phyloP scores from a whole-genome alignment of 495 filamentous ascomycete species.

The Aspergillus sparsus region DNA sequence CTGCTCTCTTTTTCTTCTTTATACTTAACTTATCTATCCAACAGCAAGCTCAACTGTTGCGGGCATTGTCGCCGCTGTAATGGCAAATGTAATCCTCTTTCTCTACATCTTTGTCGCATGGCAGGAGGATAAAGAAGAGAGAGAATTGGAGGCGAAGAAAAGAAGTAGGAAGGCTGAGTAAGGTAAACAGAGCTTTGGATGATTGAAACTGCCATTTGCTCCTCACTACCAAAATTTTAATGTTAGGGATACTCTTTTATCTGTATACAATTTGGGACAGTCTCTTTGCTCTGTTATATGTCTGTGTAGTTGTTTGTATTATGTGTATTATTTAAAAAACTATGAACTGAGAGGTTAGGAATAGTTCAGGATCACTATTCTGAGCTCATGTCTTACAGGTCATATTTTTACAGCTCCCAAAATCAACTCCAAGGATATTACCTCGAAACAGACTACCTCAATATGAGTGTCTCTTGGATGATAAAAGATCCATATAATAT shows the following conservation, averaged over 20 bases:
- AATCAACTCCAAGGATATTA: background rate
- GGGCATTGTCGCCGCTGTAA: constrained; percentile 79
- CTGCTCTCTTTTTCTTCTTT: background rate
- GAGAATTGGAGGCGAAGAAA: constrained; percentile 53
- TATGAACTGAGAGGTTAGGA: too few relatives aligned
- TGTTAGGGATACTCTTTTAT: too few relatives aligned
- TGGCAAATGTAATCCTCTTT: constrained; percentile 89
- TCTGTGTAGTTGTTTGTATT: too few relatives aligned
- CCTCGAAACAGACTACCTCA: background rate
- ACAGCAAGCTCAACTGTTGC: constrained; percentile 85
- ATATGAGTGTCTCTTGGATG: background rate
- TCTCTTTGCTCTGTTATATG: too few relatives aligned
- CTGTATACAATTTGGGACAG: too few relatives aligned
- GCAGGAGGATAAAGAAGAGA: constrained; percentile 78
- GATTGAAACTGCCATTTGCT: background rate
- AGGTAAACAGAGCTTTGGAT: background rate
- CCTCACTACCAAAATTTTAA: too few relatives aligned
- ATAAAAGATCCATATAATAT: constrained; percentile 13
- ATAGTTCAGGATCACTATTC: too few relatives aligned
- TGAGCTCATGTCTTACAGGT: too few relatives aligned
- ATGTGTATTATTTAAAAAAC: too few relatives aligned
- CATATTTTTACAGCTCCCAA: background rate
- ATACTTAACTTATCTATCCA: background rate
- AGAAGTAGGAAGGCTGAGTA: constrained; percentile 64
- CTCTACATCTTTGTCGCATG: constrained; percentile 91